Evolutionary conservation across 352 stramenopile genomes (phyloP).

Genomic region (Phytophthora fragariae): DNA sequence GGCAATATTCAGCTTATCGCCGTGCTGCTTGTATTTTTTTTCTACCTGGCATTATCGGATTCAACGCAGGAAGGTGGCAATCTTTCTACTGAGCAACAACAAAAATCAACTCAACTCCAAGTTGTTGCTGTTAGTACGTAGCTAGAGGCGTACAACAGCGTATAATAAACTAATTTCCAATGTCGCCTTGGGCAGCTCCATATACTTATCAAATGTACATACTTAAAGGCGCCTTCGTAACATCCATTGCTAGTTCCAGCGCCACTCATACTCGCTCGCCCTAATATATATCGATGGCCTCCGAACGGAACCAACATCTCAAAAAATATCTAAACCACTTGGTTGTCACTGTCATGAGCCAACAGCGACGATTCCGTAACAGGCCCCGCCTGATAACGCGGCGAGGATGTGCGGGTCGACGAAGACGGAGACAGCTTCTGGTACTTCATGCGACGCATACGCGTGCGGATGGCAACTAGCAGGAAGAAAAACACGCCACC

Average conservation of each 20-base stretch:
- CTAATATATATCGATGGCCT: conserved; percentile 26
- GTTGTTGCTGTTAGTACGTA: too few species aligned
- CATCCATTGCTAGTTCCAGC: not conserved
- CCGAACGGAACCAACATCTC: conserved; percentile 16
- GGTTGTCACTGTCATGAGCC: conserved; percentile 24
- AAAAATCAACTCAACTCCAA: too few species aligned
- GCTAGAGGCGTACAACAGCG: too few species aligned
- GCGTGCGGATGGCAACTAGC: conserved; percentile 24
- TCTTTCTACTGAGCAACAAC: too few species aligned
- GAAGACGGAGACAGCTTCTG: conserved; percentile 22
- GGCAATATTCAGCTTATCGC: too few species aligned
- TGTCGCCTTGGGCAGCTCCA: conserved; percentile 1
- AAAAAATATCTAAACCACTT: conserved; percentile 27
- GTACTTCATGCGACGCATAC: conserved; percentile 31
- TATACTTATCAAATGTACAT: conserved; percentile 8
- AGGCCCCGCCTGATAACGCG: conserved; percentile 11
- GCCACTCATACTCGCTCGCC: not conserved
- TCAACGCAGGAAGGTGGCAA: too few species aligned
- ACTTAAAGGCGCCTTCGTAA: not conserved
- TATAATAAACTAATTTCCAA: not conserved
- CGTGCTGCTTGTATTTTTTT: too few species aligned
- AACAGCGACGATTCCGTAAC: conserved; percentile 24
- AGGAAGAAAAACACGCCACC: conserved; percentile 32
- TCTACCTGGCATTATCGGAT: too few species aligned
- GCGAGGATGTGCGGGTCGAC: conserved; percentile 9